Evolutionary conservation across 306 rosid species (phyloP).

Genomic region (Dicorynia guianensis): DNA sequence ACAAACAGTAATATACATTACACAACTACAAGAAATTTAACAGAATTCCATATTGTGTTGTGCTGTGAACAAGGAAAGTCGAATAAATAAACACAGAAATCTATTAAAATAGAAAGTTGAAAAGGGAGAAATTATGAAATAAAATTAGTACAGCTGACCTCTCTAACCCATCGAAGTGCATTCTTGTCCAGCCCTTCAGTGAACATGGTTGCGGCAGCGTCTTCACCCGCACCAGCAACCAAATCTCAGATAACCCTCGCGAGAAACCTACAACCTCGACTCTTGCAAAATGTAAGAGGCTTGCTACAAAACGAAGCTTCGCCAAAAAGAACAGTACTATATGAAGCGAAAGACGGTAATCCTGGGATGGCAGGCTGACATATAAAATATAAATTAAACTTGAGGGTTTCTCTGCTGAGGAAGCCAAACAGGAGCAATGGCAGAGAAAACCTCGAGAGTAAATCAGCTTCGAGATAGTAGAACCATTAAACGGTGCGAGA

Average conservation of each 20-base stretch:
- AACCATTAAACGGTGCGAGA: slow-evolving; percentile 3
- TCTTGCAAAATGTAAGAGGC: neutral
- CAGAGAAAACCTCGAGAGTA: slow-evolving; percentile 1
- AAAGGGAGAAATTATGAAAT: neutral
- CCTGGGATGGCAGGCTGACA: slow-evolving; percentile 19
- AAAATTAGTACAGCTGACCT: slow-evolving; percentile 55
- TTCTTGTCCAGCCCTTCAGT: slow-evolving; percentile 88
- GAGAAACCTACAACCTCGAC: neutral
- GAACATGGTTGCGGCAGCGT: slow-evolving; percentile 58
- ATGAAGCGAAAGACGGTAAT: neutral
- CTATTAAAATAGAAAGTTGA: neutral
- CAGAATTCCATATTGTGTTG: slow-evolving; percentile 39
- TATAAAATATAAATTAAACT: slow-evolving; percentile 37
- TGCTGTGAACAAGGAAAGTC: neutral
- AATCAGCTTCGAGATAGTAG: slow-evolving; percentile 31
- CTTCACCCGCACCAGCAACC: slow-evolving; percentile 42
- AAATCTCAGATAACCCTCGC: slow-evolving; percentile 33
- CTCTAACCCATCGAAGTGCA: slow-evolving; percentile 90
- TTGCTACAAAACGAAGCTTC: neutral
- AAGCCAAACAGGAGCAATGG: slow-evolving; percentile 35
- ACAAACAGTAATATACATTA: neutral
- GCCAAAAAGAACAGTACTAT: neutral
- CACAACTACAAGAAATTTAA: slow-evolving; percentile 1
- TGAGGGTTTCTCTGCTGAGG: slow-evolving; percentile 12
- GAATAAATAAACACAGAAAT: neutral